Evolutionary conservation across 768 basidiomycete genomes (phyloP).

Genomic region (Tremella fuciformis): DNA sequence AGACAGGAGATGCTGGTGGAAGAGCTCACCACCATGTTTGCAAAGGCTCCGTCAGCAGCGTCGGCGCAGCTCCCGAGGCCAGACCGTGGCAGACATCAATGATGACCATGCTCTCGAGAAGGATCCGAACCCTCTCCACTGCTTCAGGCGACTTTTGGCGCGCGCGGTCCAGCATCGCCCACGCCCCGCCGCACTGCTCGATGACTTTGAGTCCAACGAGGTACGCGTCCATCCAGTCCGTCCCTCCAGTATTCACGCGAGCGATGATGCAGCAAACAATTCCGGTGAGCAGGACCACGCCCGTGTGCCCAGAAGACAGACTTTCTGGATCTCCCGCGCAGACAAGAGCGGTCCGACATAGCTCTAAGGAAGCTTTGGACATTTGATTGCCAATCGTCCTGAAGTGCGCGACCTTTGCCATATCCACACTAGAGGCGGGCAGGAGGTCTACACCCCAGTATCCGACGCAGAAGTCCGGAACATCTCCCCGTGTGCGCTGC

Average conservation of each 20-base stretch:
- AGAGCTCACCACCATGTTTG: slow-evolving; percentile 24
- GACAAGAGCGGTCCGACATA: slow-evolving; percentile 1
- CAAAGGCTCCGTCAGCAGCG: slow-evolving; percentile 16
- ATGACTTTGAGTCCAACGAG: slow-evolving; percentile 10
- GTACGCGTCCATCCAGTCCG: slow-evolving; percentile 15
- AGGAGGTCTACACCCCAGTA: slow-evolving; percentile 5
- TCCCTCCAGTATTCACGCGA: slow-evolving; percentile 8
- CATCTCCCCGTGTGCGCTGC: slow-evolving; percentile 12
- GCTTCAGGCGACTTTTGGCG: not conserved
- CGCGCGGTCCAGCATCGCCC: slow-evolving; percentile 13
- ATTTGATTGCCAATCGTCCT: slow-evolving; percentile 9
- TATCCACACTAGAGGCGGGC: not conserved
- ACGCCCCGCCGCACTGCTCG: slow-evolving; percentile 13
- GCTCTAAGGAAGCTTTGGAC: no score
- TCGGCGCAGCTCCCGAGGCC: slow-evolving; percentile 15
- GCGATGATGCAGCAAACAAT: slow-evolving; percentile 16
- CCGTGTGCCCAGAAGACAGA: slow-evolving; percentile 8
- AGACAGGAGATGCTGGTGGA: not conserved
- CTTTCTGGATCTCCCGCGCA: not conserved
- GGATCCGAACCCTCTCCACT: slow-evolving; percentile 8
- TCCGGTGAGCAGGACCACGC: slow-evolving; percentile 8
- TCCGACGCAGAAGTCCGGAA: slow-evolving; percentile 3
- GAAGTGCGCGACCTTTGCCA: slow-evolving; percentile 5
- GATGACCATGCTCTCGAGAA: slow-evolving; percentile 17
- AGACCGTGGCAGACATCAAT: slow-evolving; percentile 19